These are phyloP conservation scores for Aspergillus ochraceoroseus DNA, from an alignment of 2,329 filamentous ascomycete genomes.

Conservation along the genomic window DNA sequence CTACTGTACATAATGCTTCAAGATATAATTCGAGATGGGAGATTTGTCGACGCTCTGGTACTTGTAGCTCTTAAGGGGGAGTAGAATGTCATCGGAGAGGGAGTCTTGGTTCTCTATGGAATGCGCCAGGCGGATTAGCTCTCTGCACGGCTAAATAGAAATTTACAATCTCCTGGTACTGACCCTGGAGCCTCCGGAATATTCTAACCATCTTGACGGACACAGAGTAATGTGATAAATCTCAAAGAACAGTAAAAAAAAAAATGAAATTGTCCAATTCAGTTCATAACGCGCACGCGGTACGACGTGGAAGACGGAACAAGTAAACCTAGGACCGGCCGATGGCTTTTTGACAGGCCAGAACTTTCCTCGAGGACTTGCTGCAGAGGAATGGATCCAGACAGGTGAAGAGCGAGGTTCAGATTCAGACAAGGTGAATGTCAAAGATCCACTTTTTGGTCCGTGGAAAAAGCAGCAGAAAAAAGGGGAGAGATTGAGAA, in stretches of 20 bases:
- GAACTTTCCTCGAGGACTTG: background rate
- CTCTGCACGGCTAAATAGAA: background rate
- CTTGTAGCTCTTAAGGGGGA: constrained; percentile 91
- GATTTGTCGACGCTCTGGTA: constrained; percentile 98
- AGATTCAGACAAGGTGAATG: constrained; percentile 1
- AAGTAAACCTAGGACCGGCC: constrained; percentile 5
- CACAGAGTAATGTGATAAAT: background rate
- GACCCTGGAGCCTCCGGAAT: constrained; percentile 37
- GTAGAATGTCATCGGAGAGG: constrained; percentile 82
- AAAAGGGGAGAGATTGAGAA: constrained; percentile 1
- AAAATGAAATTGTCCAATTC: background rate
- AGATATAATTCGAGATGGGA: constrained; percentile 84
- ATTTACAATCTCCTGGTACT: constrained; percentile 9
- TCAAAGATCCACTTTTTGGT: constrained; percentile 11
- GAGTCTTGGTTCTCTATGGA: constrained; percentile 46
- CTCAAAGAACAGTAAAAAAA: background rate
- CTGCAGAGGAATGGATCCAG: background rate
- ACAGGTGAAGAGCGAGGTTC: constrained; percentile 3
- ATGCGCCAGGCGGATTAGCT: constrained; percentile 5
- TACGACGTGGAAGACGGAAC: background rate
- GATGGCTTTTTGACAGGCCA: background rate
- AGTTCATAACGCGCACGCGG: constrained; percentile 6
- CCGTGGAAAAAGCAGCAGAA: constrained; percentile 2
- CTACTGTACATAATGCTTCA: constrained; percentile 83
- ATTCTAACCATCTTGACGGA: constrained; percentile 29